A percentile compares a stretch with the other conserved stretches of the same genome.
Conservation (phyloP, 2,329 filamentous ascomycete genomes). For the Chalaropsis thielavioides region DNA sequence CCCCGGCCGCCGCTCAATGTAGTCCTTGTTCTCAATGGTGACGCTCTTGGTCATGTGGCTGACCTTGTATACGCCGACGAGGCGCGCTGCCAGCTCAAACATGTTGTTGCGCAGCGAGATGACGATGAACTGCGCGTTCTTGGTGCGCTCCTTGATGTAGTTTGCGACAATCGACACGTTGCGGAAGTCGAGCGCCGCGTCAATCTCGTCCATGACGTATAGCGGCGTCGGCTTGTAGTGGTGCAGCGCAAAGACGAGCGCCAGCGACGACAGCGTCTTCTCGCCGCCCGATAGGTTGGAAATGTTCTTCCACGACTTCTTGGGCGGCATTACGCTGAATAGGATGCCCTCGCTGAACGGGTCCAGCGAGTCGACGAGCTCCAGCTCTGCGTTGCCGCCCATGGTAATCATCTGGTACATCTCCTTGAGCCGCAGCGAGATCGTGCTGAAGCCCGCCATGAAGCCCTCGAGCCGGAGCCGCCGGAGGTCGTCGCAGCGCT, state of each 20-base stretch:
- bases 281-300: conserved; percentile 89
- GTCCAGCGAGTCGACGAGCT: conserved; percentile 89
- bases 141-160: conserved; percentile 97
- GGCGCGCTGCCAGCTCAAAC: conserved; percentile 92
- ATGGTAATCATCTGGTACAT: conserved; percentile 99
- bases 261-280: conserved; percentile 87
- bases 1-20: conserved; percentile 37
- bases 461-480: conserved; percentile 85
- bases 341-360: conserved; percentile 94
- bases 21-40: conserved; percentile 74
- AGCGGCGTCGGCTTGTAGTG: conserved; percentile 95
- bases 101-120: conserved; percentile 98
- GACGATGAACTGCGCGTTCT: conserved; percentile 98
- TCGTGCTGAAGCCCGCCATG: conserved; percentile 93
- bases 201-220: conserved; percentile 99
- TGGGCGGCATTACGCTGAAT: conserved; percentile 97
- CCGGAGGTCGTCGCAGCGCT: conserved; percentile 80
- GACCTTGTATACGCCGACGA: conserved; percentile 98
- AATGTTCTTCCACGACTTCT: conserved; percentile 99
- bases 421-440: conserved; percentile 89
- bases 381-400: conserved; percentile 94
- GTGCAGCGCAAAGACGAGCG: conserved; percentile 92
- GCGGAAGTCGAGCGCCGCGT: conserved; percentile 91
- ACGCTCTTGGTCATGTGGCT: conserved; percentile 97
- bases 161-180: conserved; percentile 97